Base-by-base conservation (phyloP, 2,329 filamentous ascomycete genomes). In the Verticillium nonalfalfae region DNA sequence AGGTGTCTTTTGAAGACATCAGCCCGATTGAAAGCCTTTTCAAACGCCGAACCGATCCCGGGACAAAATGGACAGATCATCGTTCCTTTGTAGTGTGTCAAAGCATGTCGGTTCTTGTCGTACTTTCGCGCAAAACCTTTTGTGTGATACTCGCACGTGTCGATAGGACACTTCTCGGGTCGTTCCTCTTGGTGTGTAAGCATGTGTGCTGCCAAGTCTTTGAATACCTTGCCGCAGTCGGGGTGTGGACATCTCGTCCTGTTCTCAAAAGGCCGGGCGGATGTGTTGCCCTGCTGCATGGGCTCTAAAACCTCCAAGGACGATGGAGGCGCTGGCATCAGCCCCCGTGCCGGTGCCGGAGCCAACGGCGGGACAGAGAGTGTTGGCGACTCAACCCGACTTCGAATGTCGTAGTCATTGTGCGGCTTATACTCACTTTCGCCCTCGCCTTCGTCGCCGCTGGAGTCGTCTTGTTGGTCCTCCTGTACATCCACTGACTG, bases 1-100 rank as follows among this genome's bases (percentile, higher is more conserved):
- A 99, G 80, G 74, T 99, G 95, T 58, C 94, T 84, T 81, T 98
- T 98, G 82, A 98, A 98, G 50, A 98, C 93, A 70, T 99, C 95
- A 40, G 94, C 93, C 59, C 95, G 86, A 77, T 97, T 97, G 76
- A 99, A 98, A 66, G 90, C 92, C 80, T 97, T 97, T 75, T 97
- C 94, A 6, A 90, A 90, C 1, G 91, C 85, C 3, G 91, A 93
- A 6, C 93, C 93, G 21, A 89, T 90, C 4, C 93, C 92, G 0
- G 93, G 92, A 68, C 95, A 98, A 75, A 98, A 98, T 5, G 93
- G 93, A 70, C 95, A 99, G 7, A 97, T 90, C 93, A 98, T 97
- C 14, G 92, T 97, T 9, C 94, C 94, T 75, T 97, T 96, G 81
- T 98, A 99, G 72, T 98, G 95, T 2, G 94, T 98, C 65, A 98